Percentiles rank a stretch among this genome's conserved stretches.
phyloP scores from a whole-genome alignment of 305 asterid species.

The Plantago coronopus region DNA sequence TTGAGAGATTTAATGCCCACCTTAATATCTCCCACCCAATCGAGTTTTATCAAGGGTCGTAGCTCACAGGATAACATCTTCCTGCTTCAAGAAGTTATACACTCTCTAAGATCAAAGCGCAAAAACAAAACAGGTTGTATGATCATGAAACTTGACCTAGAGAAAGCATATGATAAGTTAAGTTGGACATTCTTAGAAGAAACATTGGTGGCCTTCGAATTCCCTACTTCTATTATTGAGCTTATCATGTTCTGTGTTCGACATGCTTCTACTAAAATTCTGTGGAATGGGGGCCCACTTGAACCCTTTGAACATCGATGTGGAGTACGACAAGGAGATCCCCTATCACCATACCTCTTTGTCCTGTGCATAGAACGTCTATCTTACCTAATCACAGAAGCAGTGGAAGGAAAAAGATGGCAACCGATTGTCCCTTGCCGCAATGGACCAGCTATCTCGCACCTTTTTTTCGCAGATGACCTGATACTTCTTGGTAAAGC shows the following conservation, averaged over 20 bases:
- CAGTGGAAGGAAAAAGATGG: neutral
- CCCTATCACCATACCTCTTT: too few relatives aligned
- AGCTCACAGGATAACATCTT: neutral
- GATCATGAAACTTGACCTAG: neutral
- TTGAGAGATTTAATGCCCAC: neutral
- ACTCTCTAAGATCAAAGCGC: neutral
- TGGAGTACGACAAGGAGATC: too few relatives aligned
- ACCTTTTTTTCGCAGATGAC: neutral
- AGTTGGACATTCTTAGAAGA: neutral
- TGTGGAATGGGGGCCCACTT: neutral
- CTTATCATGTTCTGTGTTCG: too few relatives aligned
- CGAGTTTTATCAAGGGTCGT: neutral
- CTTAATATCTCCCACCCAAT: neutral
- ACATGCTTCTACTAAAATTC: neutral
- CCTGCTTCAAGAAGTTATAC: neutral
- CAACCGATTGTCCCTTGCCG: neutral
- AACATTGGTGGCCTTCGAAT: neutral
- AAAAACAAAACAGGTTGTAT: too few relatives aligned
- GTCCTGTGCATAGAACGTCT: too few relatives aligned
- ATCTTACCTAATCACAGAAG: neutral
- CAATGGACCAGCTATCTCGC: neutral
- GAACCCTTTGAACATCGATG: too few relatives aligned
- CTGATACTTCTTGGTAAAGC: neutral
- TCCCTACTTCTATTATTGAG: neutral
- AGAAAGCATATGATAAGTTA: neutral